These are phyloP conservation scores for Cenchrus purpureus DNA, from an alignment of 176 grass and related monocot species.

Conservation along the genomic window DNA sequence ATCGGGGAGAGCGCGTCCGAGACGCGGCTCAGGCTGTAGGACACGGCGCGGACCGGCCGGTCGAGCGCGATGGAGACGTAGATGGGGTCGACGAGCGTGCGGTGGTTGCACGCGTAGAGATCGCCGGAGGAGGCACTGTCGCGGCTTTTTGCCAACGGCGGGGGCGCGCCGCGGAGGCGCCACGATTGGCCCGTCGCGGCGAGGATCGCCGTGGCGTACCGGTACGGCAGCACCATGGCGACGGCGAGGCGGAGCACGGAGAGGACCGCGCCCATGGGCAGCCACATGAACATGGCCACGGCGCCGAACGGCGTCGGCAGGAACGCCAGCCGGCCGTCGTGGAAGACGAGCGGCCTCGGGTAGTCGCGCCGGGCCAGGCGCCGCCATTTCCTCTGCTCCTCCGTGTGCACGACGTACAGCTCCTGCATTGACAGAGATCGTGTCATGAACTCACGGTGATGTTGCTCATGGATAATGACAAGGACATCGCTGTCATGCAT, in stretches of 20 bases:
- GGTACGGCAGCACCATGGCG: constrained; percentile 51
- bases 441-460: neutral
- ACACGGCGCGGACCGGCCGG: constrained; percentile 53
- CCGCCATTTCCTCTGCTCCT: constrained; percentile 68
- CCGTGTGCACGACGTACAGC: constrained; percentile 47
- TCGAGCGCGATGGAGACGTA: constrained; percentile 71
- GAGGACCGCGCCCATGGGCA: constrained; percentile 52
- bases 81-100: constrained; percentile 77
- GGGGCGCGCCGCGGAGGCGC: constrained; percentile 39
- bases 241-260: constrained; percentile 17
- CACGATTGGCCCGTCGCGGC: constrained; percentile 54
- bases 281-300: constrained; percentile 65
- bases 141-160: neutral
- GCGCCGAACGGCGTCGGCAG: constrained; percentile 52
- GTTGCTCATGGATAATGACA: neutral
- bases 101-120: constrained; percentile 89
- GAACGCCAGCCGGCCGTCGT: constrained; percentile 76
- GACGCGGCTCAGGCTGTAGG: constrained; percentile 68
- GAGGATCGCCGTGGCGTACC: constrained; percentile 39
- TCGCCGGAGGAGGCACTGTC: neutral
- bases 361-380: constrained; percentile 29
- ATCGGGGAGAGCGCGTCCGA: constrained; percentile 70
- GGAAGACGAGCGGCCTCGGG: constrained; percentile 64
- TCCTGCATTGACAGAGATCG: constrained; percentile 26
- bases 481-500: neutral